Percentiles rank a stretch among this genome's conserved stretches.
These are phyloP conservation scores for Diaporthe amygdali DNA, from an alignment of 2,329 filamentous ascomycete species.

Conservation along the genomic window DNA sequence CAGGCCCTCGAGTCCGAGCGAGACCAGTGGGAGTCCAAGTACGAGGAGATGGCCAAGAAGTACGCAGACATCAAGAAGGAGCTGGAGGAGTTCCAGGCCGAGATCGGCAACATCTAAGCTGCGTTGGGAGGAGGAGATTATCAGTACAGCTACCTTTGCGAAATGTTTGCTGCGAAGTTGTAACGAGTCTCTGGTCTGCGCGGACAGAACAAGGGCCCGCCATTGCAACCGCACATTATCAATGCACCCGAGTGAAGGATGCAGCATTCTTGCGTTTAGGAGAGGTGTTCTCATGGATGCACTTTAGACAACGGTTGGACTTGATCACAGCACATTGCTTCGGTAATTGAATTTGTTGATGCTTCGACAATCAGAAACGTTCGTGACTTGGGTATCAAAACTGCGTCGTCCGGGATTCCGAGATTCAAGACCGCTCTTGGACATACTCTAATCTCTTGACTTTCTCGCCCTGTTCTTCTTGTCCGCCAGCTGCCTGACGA, in stretches of 20 bases:
- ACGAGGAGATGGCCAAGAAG: conserved; percentile 96
- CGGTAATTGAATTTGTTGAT: conserved; percentile 22
- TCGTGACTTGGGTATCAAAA: conserved; percentile 24
- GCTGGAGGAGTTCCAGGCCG: conserved; percentile 85
- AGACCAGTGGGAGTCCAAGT: conserved; percentile 96
- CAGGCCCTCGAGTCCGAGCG: conserved; percentile 91
- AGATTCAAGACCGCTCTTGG: conserved; percentile 25
- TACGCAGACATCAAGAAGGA: conserved; percentile 85
- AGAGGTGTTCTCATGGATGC: conserved; percentile 20
- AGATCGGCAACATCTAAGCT: conserved; percentile 89
- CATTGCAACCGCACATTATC: conserved; percentile 5
- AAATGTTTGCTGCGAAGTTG: conserved; percentile 16
- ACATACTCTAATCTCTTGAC: conserved; percentile 30
- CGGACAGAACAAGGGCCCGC: background rate
- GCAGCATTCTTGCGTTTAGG: conserved; percentile 25
- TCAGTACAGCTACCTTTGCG: conserved; percentile 5
- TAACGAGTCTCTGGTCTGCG: conserved; percentile 17
- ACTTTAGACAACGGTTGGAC: conserved; percentile 24
- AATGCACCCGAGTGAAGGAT: conserved; percentile 18
- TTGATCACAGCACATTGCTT: conserved; percentile 23
- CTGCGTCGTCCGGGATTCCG: background rate
- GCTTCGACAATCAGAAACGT: background rate
- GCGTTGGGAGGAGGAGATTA: conserved; percentile 11
- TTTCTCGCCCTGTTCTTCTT: conserved; percentile 75
- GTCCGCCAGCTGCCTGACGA: conserved; percentile 76